Evolutionary conservation across 371 early-diverging fungal genomes (phyloP).

Genomic region (Mucor piriformis): DNA sequence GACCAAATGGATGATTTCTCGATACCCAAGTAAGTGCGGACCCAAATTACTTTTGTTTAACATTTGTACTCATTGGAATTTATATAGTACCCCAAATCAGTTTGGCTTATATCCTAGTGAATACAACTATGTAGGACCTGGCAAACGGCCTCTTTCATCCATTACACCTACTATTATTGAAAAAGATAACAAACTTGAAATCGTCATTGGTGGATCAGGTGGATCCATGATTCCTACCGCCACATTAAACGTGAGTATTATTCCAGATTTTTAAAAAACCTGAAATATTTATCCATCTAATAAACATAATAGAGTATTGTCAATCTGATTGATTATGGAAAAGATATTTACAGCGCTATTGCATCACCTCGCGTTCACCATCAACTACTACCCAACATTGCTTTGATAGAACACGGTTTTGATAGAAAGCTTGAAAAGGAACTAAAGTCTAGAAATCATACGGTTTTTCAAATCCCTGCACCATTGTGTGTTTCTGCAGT

Average conservation of each 20-base stretch:
- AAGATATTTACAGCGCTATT: constrained; percentile 76
- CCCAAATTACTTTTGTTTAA: background rate
- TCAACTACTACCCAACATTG: constrained; percentile 85
- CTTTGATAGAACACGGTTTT: constrained; percentile 38
- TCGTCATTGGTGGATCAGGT: constrained; percentile 92
- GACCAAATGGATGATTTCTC: constrained; percentile 99
- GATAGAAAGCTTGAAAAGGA: constrained; percentile 4
- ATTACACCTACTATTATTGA: constrained; percentile 89
- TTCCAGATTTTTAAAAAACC: too few relatives aligned
- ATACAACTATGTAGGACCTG: constrained; percentile 83
- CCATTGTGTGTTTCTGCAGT: constrained; percentile 32
- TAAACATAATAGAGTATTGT: constrained; percentile 58
- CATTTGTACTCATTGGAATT: background rate
- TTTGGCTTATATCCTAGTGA: constrained; percentile 87
- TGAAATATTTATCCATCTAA: background rate
- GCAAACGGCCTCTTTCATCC: constrained; percentile 94
- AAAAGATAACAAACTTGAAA: constrained; percentile 66
- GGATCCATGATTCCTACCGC: constrained; percentile 94
- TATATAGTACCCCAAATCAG: constrained; percentile 62
- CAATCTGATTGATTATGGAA: constrained; percentile 72
- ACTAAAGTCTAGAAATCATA: constrained; percentile 29
- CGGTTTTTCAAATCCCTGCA: constrained; percentile 8
- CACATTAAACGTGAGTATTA: constrained; percentile 65
- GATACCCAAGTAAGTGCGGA: constrained; percentile 69
- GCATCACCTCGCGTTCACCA: constrained; percentile 88